Evolutionary conservation across 2,329 filamentous ascomycete genomes (phyloP).

Genomic region (Parastagonospora avenae): DNA sequence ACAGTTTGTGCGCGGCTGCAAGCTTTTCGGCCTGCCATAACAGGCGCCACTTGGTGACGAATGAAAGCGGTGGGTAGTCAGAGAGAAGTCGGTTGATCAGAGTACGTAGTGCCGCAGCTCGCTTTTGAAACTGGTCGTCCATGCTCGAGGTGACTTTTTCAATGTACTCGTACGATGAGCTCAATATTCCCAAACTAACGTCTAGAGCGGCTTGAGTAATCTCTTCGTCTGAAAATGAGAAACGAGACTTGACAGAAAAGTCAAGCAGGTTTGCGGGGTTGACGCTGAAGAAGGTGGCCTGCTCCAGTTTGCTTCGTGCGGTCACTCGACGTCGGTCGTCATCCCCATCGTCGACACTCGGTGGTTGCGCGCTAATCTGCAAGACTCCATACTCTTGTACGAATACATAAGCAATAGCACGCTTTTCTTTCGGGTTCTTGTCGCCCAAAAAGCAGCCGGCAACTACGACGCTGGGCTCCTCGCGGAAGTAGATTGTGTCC

Average conservation of each 20-base stretch:
- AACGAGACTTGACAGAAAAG: constrained; percentile 71
- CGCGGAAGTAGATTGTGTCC: constrained; percentile 80
- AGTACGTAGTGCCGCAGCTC: constrained; percentile 74
- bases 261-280: constrained; percentile 86
- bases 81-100: constrained; percentile 73
- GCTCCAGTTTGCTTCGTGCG: constrained; percentile 87
- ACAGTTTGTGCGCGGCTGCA: constrained; percentile 76
- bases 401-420: constrained; percentile 57
- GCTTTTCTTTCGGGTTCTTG: constrained; percentile 42
- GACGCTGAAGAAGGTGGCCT: constrained; percentile 90
- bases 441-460: constrained; percentile 58
- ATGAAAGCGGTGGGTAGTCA: constrained; percentile 68
- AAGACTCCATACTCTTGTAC: constrained; percentile 64
- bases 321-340: constrained; percentile 62
- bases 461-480: constrained; percentile 55
- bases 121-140: constrained; percentile 77
- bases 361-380: constrained; percentile 58
- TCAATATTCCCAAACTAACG: constrained; percentile 81
- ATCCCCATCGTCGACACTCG: constrained; percentile 61
- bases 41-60: constrained; percentile 74
- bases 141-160: constrained; percentile 74
- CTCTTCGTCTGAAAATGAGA: constrained; percentile 71
- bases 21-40: constrained; percentile 92
- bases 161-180: constrained; percentile 76
- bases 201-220: constrained; percentile 76